phyloP scores from a whole-genome alignment of 805 yeast species.

The Kluyveromyces siamensis region DNA sequence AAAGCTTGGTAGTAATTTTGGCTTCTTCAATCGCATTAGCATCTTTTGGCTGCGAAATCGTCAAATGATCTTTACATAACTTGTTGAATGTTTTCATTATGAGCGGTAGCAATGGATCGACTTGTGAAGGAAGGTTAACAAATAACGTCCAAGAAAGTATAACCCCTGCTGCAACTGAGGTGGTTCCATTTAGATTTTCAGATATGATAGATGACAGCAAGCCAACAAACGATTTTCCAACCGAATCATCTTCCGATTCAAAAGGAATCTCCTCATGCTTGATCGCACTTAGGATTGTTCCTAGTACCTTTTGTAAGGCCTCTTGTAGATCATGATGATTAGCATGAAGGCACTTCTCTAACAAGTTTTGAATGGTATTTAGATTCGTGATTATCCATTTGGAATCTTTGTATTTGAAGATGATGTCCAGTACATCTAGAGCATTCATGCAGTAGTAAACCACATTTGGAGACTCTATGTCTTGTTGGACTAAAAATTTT shows the following conservation, averaged over 20 bases:
- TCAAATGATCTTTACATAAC: slow-evolving; percentile 79
- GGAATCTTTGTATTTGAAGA: slow-evolving; percentile 65
- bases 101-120: slow-evolving; percentile 67
- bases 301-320: slow-evolving; percentile 65
- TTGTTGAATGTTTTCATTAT: slow-evolving; percentile 84
- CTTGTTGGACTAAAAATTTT: slow-evolving; percentile 71
- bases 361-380: slow-evolving; percentile 55
- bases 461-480: slow-evolving; percentile 56
- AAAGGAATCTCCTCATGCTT: slow-evolving; percentile 36
- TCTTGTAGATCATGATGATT: slow-evolving; percentile 84
- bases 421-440: slow-evolving; percentile 76
- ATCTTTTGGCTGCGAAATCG: slow-evolving; percentile 36
- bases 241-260: slow-evolving; percentile 51
- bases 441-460: slow-evolving; percentile 84
- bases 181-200: slow-evolving; percentile 65
- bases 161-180: slow-evolving; percentile 81
- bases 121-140: slow-evolving; percentile 57
- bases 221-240: slow-evolving; percentile 50
- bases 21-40: slow-evolving; percentile 55
- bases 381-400: slow-evolving; percentile 75
- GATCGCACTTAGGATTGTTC: slow-evolving; percentile 60
- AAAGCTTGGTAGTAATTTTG: slow-evolving; percentile 63
- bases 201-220: slow-evolving; percentile 59
- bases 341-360: slow-evolving; percentile 74
- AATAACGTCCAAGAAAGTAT: slow-evolving; percentile 77